A percentile compares a stretch with the other conserved stretches of the same genome.
These are phyloP conservation scores for Diaporthe sp. DNA, from an alignment of 2,329 filamentous ascomycete species.

Conservation along the genomic window DNA sequence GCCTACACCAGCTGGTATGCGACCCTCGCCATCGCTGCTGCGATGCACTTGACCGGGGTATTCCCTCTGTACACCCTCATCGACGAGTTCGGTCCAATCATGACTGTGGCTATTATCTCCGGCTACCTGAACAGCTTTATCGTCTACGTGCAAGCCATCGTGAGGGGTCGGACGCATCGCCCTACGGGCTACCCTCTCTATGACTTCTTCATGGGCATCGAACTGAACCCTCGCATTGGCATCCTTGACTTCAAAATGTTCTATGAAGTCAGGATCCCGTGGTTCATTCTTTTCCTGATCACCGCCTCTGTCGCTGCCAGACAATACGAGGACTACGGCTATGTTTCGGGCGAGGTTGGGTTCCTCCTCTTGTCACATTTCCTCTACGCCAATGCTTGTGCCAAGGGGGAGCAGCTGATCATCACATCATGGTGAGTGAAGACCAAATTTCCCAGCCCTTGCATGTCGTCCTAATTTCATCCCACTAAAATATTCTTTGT, in stretches of 20 bases:
- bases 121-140: constrained; percentile 86
- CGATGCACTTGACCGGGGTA: constrained; percentile 82
- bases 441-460: neutral
- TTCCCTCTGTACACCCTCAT: constrained; percentile 94
- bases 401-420: constrained; percentile 86
- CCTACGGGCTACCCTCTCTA: constrained; percentile 89
- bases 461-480: neutral
- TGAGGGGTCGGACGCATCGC: constrained; percentile 85
- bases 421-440: constrained; percentile 71
- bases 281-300: constrained; percentile 83
- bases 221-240: constrained; percentile 85
- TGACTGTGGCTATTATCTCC: constrained; percentile 94
- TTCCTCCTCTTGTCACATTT: constrained; percentile 85
- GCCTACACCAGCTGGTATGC: constrained; percentile 89
- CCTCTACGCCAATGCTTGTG: constrained; percentile 85
- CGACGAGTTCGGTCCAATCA: constrained; percentile 93
- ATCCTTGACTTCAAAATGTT: constrained; percentile 95
- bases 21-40: constrained; percentile 79
- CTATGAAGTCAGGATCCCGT: constrained; percentile 87
- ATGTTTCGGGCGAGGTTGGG: constrained; percentile 78
- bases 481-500: neutral
- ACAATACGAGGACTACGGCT: constrained; percentile 82
- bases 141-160: constrained; percentile 87
- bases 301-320: constrained; percentile 77
- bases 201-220: constrained; percentile 92